These are phyloP conservation scores for Fusarium chuoi DNA, from an alignment of 2,329 filamentous ascomycete genomes.

Conservation along the genomic window DNA sequence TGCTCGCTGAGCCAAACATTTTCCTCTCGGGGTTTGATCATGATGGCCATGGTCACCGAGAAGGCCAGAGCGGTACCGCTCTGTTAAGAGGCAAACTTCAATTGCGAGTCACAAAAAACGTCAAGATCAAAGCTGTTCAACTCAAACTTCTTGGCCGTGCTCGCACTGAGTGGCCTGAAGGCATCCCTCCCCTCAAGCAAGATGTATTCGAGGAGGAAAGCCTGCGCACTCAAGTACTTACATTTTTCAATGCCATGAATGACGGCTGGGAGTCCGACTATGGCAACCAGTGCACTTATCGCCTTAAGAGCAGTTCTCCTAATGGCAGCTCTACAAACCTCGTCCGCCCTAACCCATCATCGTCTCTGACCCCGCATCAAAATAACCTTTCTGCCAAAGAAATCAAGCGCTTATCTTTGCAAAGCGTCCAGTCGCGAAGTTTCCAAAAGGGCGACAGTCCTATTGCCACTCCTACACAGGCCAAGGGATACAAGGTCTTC, in stretches of 20 bases:
- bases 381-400: conserved; percentile 56
- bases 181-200: conserved; percentile 87
- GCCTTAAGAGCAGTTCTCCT: conserved; percentile 54
- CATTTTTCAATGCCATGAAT: conserved; percentile 87
- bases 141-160: conserved; percentile 87
- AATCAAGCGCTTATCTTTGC: conserved; percentile 77
- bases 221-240: conserved; percentile 87
- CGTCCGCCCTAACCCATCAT: conserved; percentile 30
- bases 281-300: conserved; percentile 71
- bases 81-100: conserved; percentile 87
- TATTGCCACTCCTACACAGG: conserved; percentile 66
- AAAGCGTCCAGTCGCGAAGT: conserved; percentile 84
- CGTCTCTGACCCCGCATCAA: conserved; percentile 39
- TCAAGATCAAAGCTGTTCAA: conserved; percentile 92
- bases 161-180: conserved; percentile 95
- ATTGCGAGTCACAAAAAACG: conserved; percentile 84
- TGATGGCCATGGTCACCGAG: conserved; percentile 63
- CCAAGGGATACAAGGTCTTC: conserved; percentile 87
- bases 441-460: conserved; percentile 82
- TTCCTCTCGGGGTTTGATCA: conserved; percentile 85
- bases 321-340: conserved; percentile 50
- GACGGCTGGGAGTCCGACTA: conserved; percentile 69
- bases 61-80: conserved; percentile 76
- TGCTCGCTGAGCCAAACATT: conserved; percentile 81
- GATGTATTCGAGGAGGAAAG: conserved; percentile 87